Evolutionary conservation across 2,329 filamentous ascomycete genomes (phyloP).

Genomic region (Gaeumannomyces tritici): DNA sequence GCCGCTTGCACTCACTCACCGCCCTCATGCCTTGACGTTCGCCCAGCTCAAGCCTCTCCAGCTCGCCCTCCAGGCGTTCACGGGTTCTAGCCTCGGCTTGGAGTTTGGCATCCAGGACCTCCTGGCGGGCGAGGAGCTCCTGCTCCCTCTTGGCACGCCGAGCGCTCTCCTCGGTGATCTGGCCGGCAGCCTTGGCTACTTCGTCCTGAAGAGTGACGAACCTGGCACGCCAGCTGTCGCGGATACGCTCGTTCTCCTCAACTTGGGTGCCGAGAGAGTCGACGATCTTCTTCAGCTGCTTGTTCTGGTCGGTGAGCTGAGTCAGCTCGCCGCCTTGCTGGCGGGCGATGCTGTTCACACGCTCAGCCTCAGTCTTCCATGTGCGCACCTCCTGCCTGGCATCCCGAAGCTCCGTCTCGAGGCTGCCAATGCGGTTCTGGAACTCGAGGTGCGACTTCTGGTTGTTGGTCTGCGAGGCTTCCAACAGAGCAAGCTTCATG

Average conservation of each 20-base stretch:
- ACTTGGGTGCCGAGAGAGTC: slow-evolving; percentile 67
- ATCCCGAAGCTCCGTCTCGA: slow-evolving; percentile 46
- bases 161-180: slow-evolving; percentile 76
- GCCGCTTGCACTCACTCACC: slow-evolving; percentile 50
- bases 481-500: slow-evolving; percentile 57
- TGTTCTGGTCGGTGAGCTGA: slow-evolving; percentile 49
- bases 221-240: slow-evolving; percentile 75
- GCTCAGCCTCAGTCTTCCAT: slow-evolving; percentile 53
- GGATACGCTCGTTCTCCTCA: slow-evolving; percentile 75
- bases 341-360: slow-evolving; percentile 40
- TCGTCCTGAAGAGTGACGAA: slow-evolving; percentile 81
- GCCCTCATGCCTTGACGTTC: slow-evolving; percentile 58
- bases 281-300: slow-evolving; percentile 64
- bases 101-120: slow-evolving; percentile 68
- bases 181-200: slow-evolving; percentile 67
- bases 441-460: slow-evolving; percentile 46
- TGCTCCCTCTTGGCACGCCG: slow-evolving; percentile 71
- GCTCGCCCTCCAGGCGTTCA: slow-evolving; percentile 56
- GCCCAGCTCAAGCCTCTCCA: slow-evolving; percentile 54
- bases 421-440: slow-evolving; percentile 41
- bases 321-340: slow-evolving; percentile 39
- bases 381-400: slow-evolving; percentile 48
- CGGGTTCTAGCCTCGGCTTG: slow-evolving; percentile 64
- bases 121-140: slow-evolving; percentile 67
- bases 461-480: slow-evolving; percentile 52